A percentile compares a stretch with the other conserved stretches of the same genome.
phyloP scores from a whole-genome alignment of 2,329 filamentous ascomycete genomes.

The Penicillium sp. region DNA sequence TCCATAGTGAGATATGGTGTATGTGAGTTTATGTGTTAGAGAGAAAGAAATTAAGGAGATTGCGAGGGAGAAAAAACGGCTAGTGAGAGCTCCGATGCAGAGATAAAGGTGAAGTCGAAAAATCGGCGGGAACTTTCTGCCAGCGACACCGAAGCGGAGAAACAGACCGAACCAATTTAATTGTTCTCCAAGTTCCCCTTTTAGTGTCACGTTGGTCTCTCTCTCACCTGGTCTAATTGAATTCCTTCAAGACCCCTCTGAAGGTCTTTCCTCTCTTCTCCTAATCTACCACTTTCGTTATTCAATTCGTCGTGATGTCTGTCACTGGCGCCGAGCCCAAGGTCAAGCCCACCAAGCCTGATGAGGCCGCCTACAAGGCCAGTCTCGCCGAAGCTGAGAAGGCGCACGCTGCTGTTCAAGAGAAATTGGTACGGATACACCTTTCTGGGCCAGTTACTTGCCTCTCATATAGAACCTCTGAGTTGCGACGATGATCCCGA shows the following conservation, averaged over 20 bases:
- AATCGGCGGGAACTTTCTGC: constrained; percentile 29
- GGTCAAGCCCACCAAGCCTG: constrained; percentile 75
- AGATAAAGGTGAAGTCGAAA: constrained; percentile 23
- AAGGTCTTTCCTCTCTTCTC: constrained; percentile 11
- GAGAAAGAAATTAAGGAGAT: background rate
- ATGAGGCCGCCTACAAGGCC: constrained; percentile 79
- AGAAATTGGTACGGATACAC: constrained; percentile 55
- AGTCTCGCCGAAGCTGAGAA: constrained; percentile 78
- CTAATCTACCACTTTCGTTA: constrained; percentile 13
- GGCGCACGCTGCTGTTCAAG: constrained; percentile 73
- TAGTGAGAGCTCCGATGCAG: constrained; percentile 11
- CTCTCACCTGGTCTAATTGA: constrained; percentile 11
- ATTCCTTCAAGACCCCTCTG: constrained; percentile 1
- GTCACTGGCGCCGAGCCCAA: constrained; percentile 39
- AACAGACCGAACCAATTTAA: constrained; percentile 27
- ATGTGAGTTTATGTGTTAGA: background rate
- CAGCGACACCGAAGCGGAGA: constrained; percentile 27
- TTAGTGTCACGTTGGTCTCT: constrained; percentile 18
- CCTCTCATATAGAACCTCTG: background rate
- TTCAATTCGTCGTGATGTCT: constrained; percentile 33
- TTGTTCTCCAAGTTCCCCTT: constrained; percentile 23
- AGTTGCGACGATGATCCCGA: constrained; percentile 1
- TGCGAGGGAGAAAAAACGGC: constrained; percentile 1
- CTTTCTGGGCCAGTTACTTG: constrained; percentile 1
- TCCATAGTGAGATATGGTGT: constrained; percentile 33